Base-by-base conservation (phyloP, 73 alveolate genomes). In the Paramecium caudatum region DNA sequence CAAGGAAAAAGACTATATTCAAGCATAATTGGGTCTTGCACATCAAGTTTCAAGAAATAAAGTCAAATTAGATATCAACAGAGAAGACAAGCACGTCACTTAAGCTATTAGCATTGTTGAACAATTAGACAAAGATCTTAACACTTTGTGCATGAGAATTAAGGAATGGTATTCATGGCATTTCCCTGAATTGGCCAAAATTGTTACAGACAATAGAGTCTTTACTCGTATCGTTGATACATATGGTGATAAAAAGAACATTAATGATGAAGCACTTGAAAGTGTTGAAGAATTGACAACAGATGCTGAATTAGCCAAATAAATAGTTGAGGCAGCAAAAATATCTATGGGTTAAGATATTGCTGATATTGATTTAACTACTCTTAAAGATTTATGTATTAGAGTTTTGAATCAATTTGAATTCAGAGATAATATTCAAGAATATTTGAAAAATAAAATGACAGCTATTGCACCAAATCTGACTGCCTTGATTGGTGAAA, bases 121-220 rank as follows among this genome's bases (percentile, higher is more conserved):
- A 91, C 91, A 94, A 82, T 84, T 97, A 93, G 99, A 97, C 90
- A 95, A 96, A 90, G 97, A 97, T 80, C 94, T 97, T 61, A 97
- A 97, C 82, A 96, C 98, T 13, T 96, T 97, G 90, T 93, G 98
- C 82, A 97, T 97, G 99, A 96, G 99, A 91, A 94, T 97, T 10
- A 97, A 97, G 94, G 99, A 97, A 91, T 97, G 99, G 99, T 97
- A 94, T 95, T 94, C 98, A 83, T 97, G 99, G 99, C 99, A 97
- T 91, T 97, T 97, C 95, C 99, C 99, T 43, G 99, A 97, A 91
- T 94, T 97, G 43, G 95, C 96, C 41, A 97, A 92, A 82, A 97
- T 97, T 45, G 97, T 97, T 81, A 91, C 94, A 61, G 99, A 97
- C 90, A 97, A 95, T 93, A 62, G 92, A 45, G 87, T 96, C 49